phyloP scores from a whole-genome alignment of 2,329 filamentous ascomycete genomes.

The Hirsutella thompsonii region DNA sequence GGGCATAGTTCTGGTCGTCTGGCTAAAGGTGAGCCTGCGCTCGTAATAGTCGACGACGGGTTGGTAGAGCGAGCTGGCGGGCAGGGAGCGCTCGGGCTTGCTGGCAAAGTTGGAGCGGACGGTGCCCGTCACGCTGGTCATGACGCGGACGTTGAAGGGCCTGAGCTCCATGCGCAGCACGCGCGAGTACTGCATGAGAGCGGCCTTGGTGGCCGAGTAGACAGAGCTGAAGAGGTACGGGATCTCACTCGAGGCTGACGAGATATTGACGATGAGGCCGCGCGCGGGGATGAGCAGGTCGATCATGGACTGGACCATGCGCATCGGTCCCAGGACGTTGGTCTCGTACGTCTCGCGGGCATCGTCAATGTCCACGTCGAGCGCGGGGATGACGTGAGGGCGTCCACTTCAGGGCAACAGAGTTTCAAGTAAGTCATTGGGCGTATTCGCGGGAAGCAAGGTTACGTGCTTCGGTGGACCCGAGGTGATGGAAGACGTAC shows the following conservation, averaged over 20 bases:
- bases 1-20: constrained; percentile 25
- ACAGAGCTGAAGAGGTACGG: constrained; percentile 40
- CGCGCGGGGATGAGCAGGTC: constrained; percentile 34
- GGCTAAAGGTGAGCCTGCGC: constrained; percentile 32
- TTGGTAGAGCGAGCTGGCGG: constrained; percentile 31
- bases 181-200: constrained; percentile 38
- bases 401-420: constrained; percentile 25
- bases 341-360: constrained; percentile 42
- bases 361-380: constrained; percentile 38
- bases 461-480: too few relatives aligned
- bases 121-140: constrained; percentile 43
- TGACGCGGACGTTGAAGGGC: constrained; percentile 42
- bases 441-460: too few relatives aligned
- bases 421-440: neutral
- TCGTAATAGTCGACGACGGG: constrained; percentile 32
- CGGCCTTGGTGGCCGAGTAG: constrained; percentile 44
- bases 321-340: constrained; percentile 45
- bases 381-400: constrained; percentile 38
- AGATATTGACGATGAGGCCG: constrained; percentile 42
- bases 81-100: constrained; percentile 27
- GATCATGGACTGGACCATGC: constrained; percentile 37
- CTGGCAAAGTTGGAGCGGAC: constrained; percentile 37
- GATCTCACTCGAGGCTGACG: constrained; percentile 34
- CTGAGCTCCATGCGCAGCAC: constrained; percentile 39
- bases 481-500: too few relatives aligned